phyloP scores from a whole-genome alignment of 1,139 yeast genomes.

The Meyerozyma sp. region DNA sequence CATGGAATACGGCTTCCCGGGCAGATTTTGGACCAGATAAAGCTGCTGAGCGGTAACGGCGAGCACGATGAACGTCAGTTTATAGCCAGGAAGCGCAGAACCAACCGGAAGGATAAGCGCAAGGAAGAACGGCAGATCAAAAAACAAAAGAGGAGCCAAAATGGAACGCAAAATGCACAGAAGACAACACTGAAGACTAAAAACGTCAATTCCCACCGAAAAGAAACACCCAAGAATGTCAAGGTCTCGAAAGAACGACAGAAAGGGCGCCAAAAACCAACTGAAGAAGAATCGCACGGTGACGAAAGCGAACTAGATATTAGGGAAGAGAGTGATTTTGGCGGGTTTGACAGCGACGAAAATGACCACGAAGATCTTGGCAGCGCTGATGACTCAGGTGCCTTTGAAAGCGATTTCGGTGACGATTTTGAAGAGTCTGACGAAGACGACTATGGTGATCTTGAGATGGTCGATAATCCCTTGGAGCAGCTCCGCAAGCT shows the following conservation, averaged over 20 bases:
- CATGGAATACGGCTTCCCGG: conserved; percentile 67
- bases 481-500: conserved; percentile 17
- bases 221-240: neutral
- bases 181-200: conserved; percentile 5
- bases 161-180: conserved; percentile 1
- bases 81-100: conserved; percentile 1
- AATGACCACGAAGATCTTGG: conserved; percentile 4
- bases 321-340: conserved; percentile 13
- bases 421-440: conserved; percentile 10
- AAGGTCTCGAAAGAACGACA: too few species aligned
- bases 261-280: too few species aligned
- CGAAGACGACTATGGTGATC: conserved; percentile 13
- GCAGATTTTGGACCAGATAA: conserved; percentile 57
- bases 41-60: conserved; percentile 31
- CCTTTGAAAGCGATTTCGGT: conserved; percentile 4
- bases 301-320: conserved; percentile 13
- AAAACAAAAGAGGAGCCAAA: conserved; percentile 1
- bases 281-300: neutral
- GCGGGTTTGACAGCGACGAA: conserved; percentile 13
- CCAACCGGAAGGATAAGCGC: conserved; percentile 22
- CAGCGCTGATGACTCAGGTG: conserved; percentile 6
- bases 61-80: conserved; percentile 28
- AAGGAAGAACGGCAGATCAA: conserved; percentile 11
- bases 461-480: conserved; percentile 16
- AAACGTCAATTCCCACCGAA: neutral